Percentiles rank a stretch among this genome's conserved stretches.
These are phyloP conservation scores for Aspergillus sclerotiicarbonarius DNA, from an alignment of 495 filamentous ascomycete genomes.

Conservation along the genomic window DNA sequence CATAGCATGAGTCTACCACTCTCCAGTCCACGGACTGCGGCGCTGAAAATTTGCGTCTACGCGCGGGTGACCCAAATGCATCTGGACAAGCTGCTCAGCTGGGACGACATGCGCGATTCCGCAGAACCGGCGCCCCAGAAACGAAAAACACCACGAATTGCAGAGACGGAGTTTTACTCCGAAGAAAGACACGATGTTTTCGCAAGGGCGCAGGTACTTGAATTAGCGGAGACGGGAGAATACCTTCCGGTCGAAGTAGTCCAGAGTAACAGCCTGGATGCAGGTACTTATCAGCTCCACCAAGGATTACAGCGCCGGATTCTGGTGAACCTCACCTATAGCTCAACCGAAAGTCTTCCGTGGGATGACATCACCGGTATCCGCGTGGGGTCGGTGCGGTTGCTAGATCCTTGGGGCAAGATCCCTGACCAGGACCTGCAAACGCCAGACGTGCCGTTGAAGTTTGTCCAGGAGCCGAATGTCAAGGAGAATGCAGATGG, in stretches of 20 bases:
- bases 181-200: slow-evolving; percentile 95
- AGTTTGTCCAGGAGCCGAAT: slow-evolving; percentile 69
- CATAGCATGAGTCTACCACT: slow-evolving; percentile 98
- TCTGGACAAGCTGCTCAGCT: slow-evolving; percentile 94
- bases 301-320: slow-evolving; percentile 92
- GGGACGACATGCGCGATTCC: slow-evolving; percentile 94
- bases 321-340: slow-evolving; percentile 80
- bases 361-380: slow-evolving; percentile 79
- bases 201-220: slow-evolving; percentile 78
- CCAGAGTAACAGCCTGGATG: slow-evolving; percentile 76
- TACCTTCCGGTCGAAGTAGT: slow-evolving; percentile 92
- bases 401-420: slow-evolving; percentile 82
- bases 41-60: slow-evolving; percentile 87
- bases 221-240: slow-evolving; percentile 85
- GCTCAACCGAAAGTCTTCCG: slow-evolving; percentile 78
- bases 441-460: slow-evolving; percentile 71
- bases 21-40: slow-evolving; percentile 69
- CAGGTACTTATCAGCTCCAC: slow-evolving; percentile 88
- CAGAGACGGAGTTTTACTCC: slow-evolving; percentile 86
- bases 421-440: slow-evolving; percentile 72
- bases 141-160: slow-evolving; percentile 69
- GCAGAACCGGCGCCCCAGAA: slow-evolving; percentile 50
- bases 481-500: slow-evolving; percentile 84
- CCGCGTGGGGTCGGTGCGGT: slow-evolving; percentile 73
- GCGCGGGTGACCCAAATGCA: slow-evolving; percentile 91